These are phyloP conservation scores for Acanthamoeba triangularis DNA, from an alignment of 208 protist species.

Conservation along the genomic window DNA sequence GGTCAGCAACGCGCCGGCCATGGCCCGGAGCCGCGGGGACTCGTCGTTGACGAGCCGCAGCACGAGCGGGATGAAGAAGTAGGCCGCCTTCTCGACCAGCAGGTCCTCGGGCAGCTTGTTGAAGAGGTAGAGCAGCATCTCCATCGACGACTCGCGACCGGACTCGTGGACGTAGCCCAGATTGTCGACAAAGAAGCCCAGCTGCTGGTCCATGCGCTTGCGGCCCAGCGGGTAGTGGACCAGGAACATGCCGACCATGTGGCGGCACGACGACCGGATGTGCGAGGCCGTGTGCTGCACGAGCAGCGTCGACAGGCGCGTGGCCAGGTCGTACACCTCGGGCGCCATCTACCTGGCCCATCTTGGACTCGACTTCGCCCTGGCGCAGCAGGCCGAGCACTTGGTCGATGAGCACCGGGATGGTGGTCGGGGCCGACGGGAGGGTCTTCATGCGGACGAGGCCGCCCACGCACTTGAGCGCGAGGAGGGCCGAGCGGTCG, in stretches of 20 bases:
- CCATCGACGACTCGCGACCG: constrained; percentile 63
- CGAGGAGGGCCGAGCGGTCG: constrained; percentile 4
- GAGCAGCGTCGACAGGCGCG: background rate
- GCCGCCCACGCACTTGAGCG: background rate
- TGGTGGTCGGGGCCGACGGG: background rate
- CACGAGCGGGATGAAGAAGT: constrained; percentile 75
- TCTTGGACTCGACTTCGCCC: constrained; percentile 30
- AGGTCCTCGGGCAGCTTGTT: constrained; percentile 23
- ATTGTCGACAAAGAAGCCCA: constrained; percentile 73
- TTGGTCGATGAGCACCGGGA: constrained; percentile 5
- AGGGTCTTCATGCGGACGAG: constrained; percentile 34
- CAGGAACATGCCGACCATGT: constrained; percentile 53
- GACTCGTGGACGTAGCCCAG: constrained; percentile 69
- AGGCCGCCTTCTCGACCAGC: constrained; percentile 23
- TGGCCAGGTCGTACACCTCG: constrained; percentile 55
- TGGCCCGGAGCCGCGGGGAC: constrained; percentile 11
- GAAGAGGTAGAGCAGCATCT: constrained; percentile 64
- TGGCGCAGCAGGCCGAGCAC: constrained; percentile 11
- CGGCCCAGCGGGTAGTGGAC: constrained; percentile 58
- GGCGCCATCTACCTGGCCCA: constrained; percentile 35
- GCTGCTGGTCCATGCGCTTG: constrained; percentile 63
- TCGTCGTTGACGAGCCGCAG: constrained; percentile 70
- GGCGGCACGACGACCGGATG: background rate
- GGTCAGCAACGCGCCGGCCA: constrained; percentile 47
- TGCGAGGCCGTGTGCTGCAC: constrained; percentile 45